phyloP scores from a whole-genome alignment of 1,284 basidiomycete genomes.

The Ceratorhiza oryzae-sativae region DNA sequence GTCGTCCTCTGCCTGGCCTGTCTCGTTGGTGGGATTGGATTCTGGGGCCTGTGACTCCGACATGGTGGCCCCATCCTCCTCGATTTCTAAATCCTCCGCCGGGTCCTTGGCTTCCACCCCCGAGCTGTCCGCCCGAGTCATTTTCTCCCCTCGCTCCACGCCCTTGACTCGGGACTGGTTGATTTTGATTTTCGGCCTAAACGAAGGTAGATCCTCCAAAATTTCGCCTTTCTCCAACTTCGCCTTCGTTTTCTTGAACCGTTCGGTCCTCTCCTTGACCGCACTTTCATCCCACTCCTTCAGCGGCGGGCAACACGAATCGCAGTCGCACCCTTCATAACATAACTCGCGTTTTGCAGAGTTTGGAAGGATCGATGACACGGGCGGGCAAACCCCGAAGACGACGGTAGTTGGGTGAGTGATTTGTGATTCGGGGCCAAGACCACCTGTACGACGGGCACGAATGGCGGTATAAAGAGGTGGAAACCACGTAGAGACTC shows the following conservation, averaged over 20 bases:
- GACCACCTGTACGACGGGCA: constrained; percentile 65
- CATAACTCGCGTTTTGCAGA: neutral
- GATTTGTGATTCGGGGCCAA: constrained; percentile 52
- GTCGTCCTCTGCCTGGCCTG: neutral
- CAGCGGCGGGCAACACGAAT: neutral
- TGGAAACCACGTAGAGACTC: constrained; percentile 80
- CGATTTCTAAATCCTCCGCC: neutral
- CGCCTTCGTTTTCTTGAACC: neutral
- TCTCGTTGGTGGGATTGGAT: neutral
- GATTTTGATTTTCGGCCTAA: neutral
- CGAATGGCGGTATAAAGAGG: constrained; percentile 77
- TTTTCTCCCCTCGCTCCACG: neutral
- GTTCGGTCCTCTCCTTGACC: constrained; percentile 2
- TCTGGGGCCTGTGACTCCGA: neutral
- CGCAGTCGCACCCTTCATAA: neutral
- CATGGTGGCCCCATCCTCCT: neutral
- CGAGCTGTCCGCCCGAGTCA: neutral
- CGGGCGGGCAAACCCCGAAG: constrained; percentile 69
- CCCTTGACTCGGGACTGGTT: neutral
- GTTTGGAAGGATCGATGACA: neutral
- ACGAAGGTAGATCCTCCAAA: neutral
- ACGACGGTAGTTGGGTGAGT: constrained; percentile 77
- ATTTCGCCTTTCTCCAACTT: neutral
- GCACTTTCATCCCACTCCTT: constrained; percentile 8
- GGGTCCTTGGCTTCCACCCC: neutral